These are phyloP conservation scores for Phytophthora multivora DNA, from an alignment of 352 stramenopile species.

Conservation along the genomic window DNA sequence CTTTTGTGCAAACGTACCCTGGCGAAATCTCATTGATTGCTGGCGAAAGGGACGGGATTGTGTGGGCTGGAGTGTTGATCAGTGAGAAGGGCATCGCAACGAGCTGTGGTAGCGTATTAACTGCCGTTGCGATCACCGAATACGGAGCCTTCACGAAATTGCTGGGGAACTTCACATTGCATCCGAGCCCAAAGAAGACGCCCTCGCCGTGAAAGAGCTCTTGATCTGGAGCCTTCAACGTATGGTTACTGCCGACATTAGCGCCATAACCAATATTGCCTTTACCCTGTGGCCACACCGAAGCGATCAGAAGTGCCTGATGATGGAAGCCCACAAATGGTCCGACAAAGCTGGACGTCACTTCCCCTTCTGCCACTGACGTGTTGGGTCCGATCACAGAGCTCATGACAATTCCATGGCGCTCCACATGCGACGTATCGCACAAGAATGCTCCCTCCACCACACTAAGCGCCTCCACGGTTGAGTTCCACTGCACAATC, in stretches of 20 bases:
- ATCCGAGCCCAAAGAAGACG: slow-evolving; percentile 95
- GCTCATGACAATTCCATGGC: slow-evolving; percentile 86
- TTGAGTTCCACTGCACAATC: slow-evolving; percentile 76
- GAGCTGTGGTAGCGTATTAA: slow-evolving; percentile 89
- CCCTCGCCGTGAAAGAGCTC: slow-evolving; percentile 94
- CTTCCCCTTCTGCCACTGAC: slow-evolving; percentile 88
- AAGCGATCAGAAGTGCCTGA: slow-evolving; percentile 92
- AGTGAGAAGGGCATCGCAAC: slow-evolving; percentile 83
- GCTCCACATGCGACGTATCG: slow-evolving; percentile 76
- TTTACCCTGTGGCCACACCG: slow-evolving; percentile 91
- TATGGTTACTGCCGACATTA: slow-evolving; percentile 98
- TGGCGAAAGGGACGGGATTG: slow-evolving; percentile 78
- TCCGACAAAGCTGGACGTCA: slow-evolving; percentile 91
- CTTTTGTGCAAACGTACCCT: slow-evolving; percentile 34
- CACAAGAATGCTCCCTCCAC: slow-evolving; percentile 76
- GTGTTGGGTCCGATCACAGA: slow-evolving; percentile 89
- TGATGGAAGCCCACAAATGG: slow-evolving; percentile 96
- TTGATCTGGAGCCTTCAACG: slow-evolving; percentile 87
- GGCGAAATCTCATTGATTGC: slow-evolving; percentile 87
- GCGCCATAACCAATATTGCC: slow-evolving; percentile 94
- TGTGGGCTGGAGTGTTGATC: slow-evolving; percentile 77
- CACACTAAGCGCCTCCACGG: slow-evolving; percentile 67
- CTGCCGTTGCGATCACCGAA: slow-evolving; percentile 94
- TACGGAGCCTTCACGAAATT: slow-evolving; percentile 93
- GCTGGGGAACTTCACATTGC: slow-evolving; percentile 95